phyloP scores from a whole-genome alignment of 208 protist species.

The Crithidia acanthocephali region DNA sequence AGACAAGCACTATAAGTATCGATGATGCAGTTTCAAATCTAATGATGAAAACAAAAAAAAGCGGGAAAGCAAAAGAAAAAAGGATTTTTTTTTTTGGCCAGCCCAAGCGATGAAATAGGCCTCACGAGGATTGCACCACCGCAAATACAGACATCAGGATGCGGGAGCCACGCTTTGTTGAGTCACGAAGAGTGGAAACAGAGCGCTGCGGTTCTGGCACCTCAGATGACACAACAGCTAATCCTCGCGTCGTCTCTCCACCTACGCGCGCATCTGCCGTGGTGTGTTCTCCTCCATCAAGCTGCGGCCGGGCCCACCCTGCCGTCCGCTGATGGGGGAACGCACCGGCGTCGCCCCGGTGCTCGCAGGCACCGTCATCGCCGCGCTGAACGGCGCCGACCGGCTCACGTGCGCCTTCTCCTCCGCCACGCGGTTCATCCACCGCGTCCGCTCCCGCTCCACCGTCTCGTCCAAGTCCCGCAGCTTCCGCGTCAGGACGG shows the following conservation, averaged over 20 bases:
- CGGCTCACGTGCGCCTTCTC: constrained; percentile 65
- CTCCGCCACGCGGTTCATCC: constrained; percentile 70
- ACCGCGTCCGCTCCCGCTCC: constrained; percentile 66
- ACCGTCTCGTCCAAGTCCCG: constrained; percentile 69
- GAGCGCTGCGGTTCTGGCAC: too few relatives aligned
- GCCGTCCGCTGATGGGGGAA: constrained; percentile 12
- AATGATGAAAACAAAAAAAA: neutral
- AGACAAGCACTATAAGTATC: too few relatives aligned
- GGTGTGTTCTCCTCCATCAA: constrained; percentile 23
- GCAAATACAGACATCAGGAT: too few relatives aligned
- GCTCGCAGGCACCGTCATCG: constrained; percentile 17
- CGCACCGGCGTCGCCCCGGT: constrained; percentile 30
- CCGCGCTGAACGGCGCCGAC: constrained; percentile 25
- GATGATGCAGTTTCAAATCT: neutral
- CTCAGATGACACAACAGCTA: too few relatives aligned
- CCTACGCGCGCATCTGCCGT: constrained; percentile 19
- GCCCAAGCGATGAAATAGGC: too few relatives aligned
- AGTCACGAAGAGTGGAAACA: too few relatives aligned
- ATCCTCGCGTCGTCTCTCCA: too few relatives aligned
- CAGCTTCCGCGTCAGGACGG: constrained; percentile 59
- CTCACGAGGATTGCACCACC: too few relatives aligned
- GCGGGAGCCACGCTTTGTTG: too few relatives aligned
- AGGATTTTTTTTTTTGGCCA: too few relatives aligned
- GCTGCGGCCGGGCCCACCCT: constrained; percentile 17
- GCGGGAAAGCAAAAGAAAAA: neutral